phyloP scores from a whole-genome alignment of 495 filamentous ascomycete species.

The Penicillium lagena region DNA sequence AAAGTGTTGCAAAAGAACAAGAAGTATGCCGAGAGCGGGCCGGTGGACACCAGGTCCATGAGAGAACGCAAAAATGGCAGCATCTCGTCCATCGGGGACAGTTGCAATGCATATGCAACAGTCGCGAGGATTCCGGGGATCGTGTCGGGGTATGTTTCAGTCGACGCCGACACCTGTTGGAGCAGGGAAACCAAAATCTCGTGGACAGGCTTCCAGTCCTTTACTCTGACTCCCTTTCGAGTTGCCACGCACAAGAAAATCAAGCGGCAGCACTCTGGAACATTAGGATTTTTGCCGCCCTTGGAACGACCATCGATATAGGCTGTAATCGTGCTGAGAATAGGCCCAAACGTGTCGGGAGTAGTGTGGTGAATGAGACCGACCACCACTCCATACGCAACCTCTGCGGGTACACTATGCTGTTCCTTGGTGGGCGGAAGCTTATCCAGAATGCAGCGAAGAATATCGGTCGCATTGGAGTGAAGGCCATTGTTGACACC shows the following conservation, averaged over 20 bases:
- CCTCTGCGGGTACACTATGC: constrained; percentile 42
- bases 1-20: constrained; percentile 78
- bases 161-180: constrained; percentile 29
- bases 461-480: constrained; percentile 68
- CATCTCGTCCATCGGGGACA: constrained; percentile 73
- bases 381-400: constrained; percentile 67
- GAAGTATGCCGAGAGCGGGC: constrained; percentile 60
- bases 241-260: constrained; percentile 66
- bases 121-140: constrained; percentile 55
- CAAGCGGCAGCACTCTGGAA: constrained; percentile 50
- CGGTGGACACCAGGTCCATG: constrained; percentile 56
- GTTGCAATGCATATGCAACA: constrained; percentile 61
- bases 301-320: constrained; percentile 33
- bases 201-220: constrained; percentile 63
- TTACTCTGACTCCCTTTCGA: constrained; percentile 68
- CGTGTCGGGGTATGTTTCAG: constrained; percentile 34
- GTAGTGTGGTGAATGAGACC: constrained; percentile 78
- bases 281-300: constrained; percentile 27
- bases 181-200: constrained; percentile 51
- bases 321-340: constrained; percentile 52
- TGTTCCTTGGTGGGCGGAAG: constrained; percentile 45
- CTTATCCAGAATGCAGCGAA: constrained; percentile 52
- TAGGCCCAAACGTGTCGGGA: constrained; percentile 52
- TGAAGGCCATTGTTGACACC: constrained; percentile 73
- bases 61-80: constrained; percentile 60